phyloP scores from a whole-genome alignment of 164 flowering plant genomes.

The Amborella trichopoda region DNA sequence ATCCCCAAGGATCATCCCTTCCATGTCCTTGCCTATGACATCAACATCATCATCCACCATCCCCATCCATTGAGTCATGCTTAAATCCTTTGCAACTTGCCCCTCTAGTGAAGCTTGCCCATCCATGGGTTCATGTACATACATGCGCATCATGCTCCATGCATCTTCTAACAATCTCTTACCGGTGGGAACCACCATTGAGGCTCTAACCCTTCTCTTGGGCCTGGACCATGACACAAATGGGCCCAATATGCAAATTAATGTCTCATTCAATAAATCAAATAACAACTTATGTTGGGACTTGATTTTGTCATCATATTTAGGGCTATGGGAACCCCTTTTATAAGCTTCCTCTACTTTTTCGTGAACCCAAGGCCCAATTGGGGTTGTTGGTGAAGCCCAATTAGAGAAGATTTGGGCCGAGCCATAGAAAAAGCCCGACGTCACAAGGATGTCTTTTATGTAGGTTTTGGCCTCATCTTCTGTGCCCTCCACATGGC shows the following conservation, averaged over 20 bases:
- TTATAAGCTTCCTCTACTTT: constrained; percentile 56
- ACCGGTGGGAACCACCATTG: constrained; percentile 25
- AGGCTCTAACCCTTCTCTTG: constrained; percentile 19
- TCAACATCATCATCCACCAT: constrained; percentile 30
- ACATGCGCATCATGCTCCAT: constrained; percentile 33
- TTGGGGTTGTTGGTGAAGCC: constrained; percentile 40
- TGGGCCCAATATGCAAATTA: constrained; percentile 33
- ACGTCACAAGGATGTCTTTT: constrained; percentile 61
- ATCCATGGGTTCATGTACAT: constrained; percentile 34
- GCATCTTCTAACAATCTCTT: constrained; percentile 37
- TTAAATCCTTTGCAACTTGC: constrained; percentile 37
- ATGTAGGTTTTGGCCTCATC: constrained; percentile 47
- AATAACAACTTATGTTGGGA: constrained; percentile 39
- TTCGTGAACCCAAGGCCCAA: constrained; percentile 39
- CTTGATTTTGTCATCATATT: constrained; percentile 12
- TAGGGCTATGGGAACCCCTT: constrained; percentile 12
- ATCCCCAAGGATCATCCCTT: constrained; percentile 36
- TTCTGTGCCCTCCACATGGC: constrained; percentile 27
- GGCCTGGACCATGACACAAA: constrained; percentile 26
- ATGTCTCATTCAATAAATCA: constrained; percentile 66
- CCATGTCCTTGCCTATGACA: constrained; percentile 45
- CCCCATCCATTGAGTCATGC: constrained; percentile 30
- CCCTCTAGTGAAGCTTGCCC: constrained; percentile 32
- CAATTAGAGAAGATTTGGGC: constrained; percentile 27
- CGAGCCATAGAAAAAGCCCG: constrained; percentile 56